Evolutionary conservation across 352 stramenopile species (phyloP).

Genomic region (Peronospora destructor): DNA sequence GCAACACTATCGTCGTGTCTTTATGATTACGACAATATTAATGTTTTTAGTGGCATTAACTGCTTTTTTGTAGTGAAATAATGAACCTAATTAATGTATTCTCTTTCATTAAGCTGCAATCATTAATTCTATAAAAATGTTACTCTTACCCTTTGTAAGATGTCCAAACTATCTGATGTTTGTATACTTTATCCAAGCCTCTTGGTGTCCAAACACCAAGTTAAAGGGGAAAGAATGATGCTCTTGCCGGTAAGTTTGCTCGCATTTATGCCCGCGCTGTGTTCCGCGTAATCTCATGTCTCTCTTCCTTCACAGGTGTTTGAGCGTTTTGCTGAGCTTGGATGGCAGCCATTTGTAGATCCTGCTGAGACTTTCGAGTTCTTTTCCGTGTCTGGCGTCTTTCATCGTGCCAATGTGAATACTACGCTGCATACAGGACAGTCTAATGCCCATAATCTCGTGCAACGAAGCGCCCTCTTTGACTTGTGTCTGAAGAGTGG

Average conservation of each 20-base stretch:
- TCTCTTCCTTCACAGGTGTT: conserved; percentile 37
- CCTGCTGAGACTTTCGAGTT: conserved; percentile 82
- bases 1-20: conserved; percentile 9
- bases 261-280: not conserved
- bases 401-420: conserved; percentile 56
- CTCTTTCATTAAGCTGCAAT: too few relatives aligned
- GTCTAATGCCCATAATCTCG: conserved; percentile 27
- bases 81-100: too few relatives aligned
- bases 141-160: conserved; percentile 8
- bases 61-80: too few relatives aligned
- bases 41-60: too few relatives aligned
- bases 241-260: conserved; percentile 31
- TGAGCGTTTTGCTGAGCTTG: conserved; percentile 70
- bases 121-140: not conserved
- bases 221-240: conserved; percentile 33
- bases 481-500: conserved; percentile 66
- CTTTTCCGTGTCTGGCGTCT: conserved; percentile 74
- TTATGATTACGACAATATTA: too few relatives aligned
- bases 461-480: conserved; percentile 71
- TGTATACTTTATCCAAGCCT: conserved; percentile 20
- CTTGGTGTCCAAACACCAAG: conserved; percentile 24
- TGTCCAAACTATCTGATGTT: conserved; percentile 11
- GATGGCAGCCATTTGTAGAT: conserved; percentile 73
- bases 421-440: conserved; percentile 37
- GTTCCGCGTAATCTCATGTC: not conserved